Base-by-base conservation (phyloP, 2,329 filamentous ascomycete genomes). In the Karstenula rhodostoma region DNA sequence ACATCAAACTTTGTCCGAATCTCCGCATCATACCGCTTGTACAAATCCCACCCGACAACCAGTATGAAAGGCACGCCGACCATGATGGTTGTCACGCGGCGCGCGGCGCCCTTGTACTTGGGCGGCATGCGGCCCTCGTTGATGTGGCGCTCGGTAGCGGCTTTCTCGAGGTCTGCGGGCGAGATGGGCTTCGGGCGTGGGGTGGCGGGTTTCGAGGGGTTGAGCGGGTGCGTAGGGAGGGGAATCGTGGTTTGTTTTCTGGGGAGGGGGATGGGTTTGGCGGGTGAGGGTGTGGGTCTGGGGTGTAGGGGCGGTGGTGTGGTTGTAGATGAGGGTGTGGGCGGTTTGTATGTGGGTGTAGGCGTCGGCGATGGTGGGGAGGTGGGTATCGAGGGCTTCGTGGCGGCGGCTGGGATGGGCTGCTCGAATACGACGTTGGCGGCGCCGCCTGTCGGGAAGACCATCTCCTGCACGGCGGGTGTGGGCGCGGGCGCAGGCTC, bases 61-160 rank as follows among this genome's bases (percentile, higher is more conserved):
- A 78, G 29, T 0, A 75, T 63, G 33, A 79, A 56, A 1, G 77
- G 77, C 33, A 77, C 57, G 10, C 70, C 73, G 9, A 78, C 75
- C 6, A 78, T 76, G 6, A 78, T 74, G 13, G 69, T 66, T 33
- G 70, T 73, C 1, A 78, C 65, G 0, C 73, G 59, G 2, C 75
- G 63, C 48, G 69, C 71, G 1, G 73, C 71, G 4, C 69, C 67
- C 53, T 72, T 71, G 67, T 78, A 79, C 46, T 77, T 75, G 1
- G 62, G 50, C 19, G 72, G 71, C 22, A 77, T 54, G 6, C 61
- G 57, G 12, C 64, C 67, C 37, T 72, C 62, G 1, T 62, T 59
- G 32, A 71, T 60, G 54, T 62, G 59, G 8, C 54, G 63, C 4
- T 63, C 60, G n/a, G 43, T 52, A 5, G 32, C 33, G 33, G 49